Base-by-base conservation (phyloP, 2,329 filamentous ascomycete genomes). In the Amphichorda felina region DNA sequence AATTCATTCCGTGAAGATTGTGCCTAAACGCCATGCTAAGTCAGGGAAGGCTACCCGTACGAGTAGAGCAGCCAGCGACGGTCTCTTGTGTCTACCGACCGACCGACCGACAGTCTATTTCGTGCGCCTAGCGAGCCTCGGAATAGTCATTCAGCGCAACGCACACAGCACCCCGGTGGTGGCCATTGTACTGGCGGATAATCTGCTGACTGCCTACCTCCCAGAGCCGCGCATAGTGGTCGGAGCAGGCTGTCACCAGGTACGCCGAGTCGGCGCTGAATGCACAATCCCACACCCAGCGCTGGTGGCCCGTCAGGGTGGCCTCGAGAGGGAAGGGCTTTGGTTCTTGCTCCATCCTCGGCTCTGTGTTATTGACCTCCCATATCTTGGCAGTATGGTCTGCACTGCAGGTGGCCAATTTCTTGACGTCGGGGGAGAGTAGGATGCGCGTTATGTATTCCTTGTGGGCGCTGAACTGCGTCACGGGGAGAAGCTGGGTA, bases 251-350 rank as follows among this genome's bases (percentile, higher is more conserved):
- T 1, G 88, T 95, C 10, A 95, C 88, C 6, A 95, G 67, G 51
- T 95, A 95, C 1, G 88, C 88, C 24, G 81, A 88, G 55, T 95
- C 88, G 18, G 88, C 88, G 41, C 82, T 89, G 60, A 95, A 95
- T 1, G 88, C 88, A 50, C 88, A 95, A 56, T 95, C 88, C 88
- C 88, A 95, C 1, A 95, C 88, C 88, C 88, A 95, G 36, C 88
- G 79, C 61, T 95, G 88, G 59, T 95, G 88, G 37, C 83, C 85
- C 16, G 82, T 82, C 2, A 95, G 72, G 2, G 86, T 93, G 3
- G 86, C 87, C 58, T 94, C 84, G 15, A 94, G 72, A 8, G 80
- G 82, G 46, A 84, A 91, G 29, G 68, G 79, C 55, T 68, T 73
- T 8, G 67, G 57, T 24, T 63, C 59, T 14, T 55, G 50, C 32